These are phyloP conservation scores for Diaporthe citri DNA, from an alignment of 2,329 filamentous ascomycete species.

Conservation along the genomic window DNA sequence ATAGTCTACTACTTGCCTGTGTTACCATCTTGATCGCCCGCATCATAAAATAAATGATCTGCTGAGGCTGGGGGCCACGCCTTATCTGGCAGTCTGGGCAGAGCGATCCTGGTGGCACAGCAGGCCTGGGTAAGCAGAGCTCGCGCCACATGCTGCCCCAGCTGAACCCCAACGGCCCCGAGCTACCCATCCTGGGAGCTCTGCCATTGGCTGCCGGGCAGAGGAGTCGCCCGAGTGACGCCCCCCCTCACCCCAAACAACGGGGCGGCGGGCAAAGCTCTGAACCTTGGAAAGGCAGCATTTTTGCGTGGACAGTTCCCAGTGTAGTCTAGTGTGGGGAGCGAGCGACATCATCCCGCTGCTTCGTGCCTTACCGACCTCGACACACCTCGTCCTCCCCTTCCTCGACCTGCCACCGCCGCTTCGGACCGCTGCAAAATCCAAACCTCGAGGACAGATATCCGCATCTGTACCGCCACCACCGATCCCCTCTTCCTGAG, in stretches of 20 bases:
- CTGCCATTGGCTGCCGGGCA: constrained; percentile 7
- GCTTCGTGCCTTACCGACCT: constrained; percentile 24
- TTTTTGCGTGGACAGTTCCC: constrained; percentile 1
- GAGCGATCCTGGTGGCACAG: constrained; percentile 4
- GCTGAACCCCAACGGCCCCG: constrained; percentile 15
- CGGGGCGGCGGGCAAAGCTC: constrained; percentile 22
- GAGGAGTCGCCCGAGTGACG: constrained; percentile 19
- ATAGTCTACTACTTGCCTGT: neutral
- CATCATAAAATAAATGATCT: neutral
- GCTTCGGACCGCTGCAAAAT: constrained; percentile 28
- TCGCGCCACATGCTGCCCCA: constrained; percentile 25
- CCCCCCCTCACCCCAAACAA: constrained; percentile 13
- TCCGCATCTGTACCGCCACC: constrained; percentile 1
- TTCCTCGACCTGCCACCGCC: constrained; percentile 26
- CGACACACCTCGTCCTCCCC: constrained; percentile 14
- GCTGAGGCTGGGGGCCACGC: neutral
- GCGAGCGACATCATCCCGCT: constrained; percentile 29
- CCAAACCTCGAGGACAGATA: constrained; percentile 23
- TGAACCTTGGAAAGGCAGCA: constrained; percentile 28
- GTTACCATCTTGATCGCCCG: neutral
- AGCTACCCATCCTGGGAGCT: constrained; percentile 7
- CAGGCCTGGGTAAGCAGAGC: neutral
- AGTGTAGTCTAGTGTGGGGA: constrained; percentile 20
- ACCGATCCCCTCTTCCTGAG: neutral
- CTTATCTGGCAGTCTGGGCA: constrained; percentile 13